These are phyloP conservation scores for Hordeum vulgare DNA, from an alignment of 176 grass and related monocot genomes.

Conservation along the genomic window MorexV3_pseudomolecules_assembly NC_058518.1:497464345-497464844, in stretches of 20 bases:
- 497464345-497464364: slow-evolving; percentile 40
- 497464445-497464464: slow-evolving; percentile 10
- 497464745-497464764: slow-evolving; percentile 87
- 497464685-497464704: slow-evolving; percentile 70
- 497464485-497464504: slow-evolving; percentile 27
- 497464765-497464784: slow-evolving; percentile 70
- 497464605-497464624: slow-evolving; percentile 59
- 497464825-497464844: slow-evolving; percentile 41
- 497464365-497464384: slow-evolving; percentile 54
- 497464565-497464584: slow-evolving; percentile 30
- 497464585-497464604: slow-evolving; percentile 50
- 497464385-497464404: slow-evolving; percentile 49
- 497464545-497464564: slow-evolving; percentile 51
- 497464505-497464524: slow-evolving; percentile 43
- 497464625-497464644: slow-evolving; percentile 42
- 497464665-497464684: slow-evolving; percentile 52
- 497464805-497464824: slow-evolving; percentile 45
- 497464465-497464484: slow-evolving; percentile 26
- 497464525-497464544: slow-evolving; percentile 29
- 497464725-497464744: slow-evolving; percentile 88
- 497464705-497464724: slow-evolving; percentile 95
- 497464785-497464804: slow-evolving; percentile 47
- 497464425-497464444: slow-evolving; percentile 56
- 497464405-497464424: slow-evolving; percentile 28
- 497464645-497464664: slow-evolving; percentile 52